Percentiles rank a stretch among this genome's conserved stretches.
phyloP scores from a whole-genome alignment of 345 rosid species.

The Syzygium oleosum region DNA sequence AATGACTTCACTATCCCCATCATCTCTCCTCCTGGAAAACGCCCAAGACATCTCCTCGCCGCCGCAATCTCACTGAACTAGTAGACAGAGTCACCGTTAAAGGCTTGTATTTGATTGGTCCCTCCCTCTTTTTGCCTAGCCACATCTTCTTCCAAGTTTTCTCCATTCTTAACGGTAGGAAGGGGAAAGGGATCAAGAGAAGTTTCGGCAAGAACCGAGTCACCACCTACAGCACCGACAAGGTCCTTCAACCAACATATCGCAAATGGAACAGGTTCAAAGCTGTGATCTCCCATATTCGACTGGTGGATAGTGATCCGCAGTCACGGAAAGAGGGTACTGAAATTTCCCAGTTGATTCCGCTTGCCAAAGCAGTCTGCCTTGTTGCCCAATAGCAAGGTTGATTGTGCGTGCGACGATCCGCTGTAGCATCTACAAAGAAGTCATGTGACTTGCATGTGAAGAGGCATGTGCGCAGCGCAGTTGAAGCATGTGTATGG shows the following conservation, averaged over 20 bases:
- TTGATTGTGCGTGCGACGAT: too few species aligned
- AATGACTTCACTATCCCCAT: slow-evolving; percentile 57
- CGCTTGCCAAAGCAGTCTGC: slow-evolving; percentile 77
- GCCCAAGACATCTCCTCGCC: slow-evolving; percentile 86
- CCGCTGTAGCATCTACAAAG: too few species aligned
- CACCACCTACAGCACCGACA: slow-evolving; percentile 71
- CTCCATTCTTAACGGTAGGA: slow-evolving; percentile 38
- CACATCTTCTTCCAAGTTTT: slow-evolving; percentile 22
- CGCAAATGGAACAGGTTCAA: slow-evolving; percentile 83
- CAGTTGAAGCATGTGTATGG: too few species aligned
- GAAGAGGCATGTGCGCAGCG: too few species aligned
- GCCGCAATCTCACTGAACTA: slow-evolving; percentile 74
- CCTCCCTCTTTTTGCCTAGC: slow-evolving; percentile 3
- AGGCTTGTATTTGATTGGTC: slow-evolving; percentile 16
- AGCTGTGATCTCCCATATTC: slow-evolving; percentile 98
- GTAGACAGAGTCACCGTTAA: slow-evolving; percentile 67
- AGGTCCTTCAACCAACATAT: slow-evolving; percentile 65
- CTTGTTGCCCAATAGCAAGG: slow-evolving; percentile 60
- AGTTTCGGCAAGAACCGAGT: slow-evolving; percentile 34
- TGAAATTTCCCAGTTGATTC: slow-evolving; percentile 49
- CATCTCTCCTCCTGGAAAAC: slow-evolving; percentile 90
- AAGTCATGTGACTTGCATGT: too few species aligned
- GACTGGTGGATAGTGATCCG: slow-evolving; percentile 94
- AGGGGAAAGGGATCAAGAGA: slow-evolving; percentile 84
- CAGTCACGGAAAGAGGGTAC: slow-evolving; percentile 71